These are phyloP conservation scores for Aspergillus sclerotialis DNA, from an alignment of 2,329 filamentous ascomycete species.

Conservation along the genomic window DNA sequence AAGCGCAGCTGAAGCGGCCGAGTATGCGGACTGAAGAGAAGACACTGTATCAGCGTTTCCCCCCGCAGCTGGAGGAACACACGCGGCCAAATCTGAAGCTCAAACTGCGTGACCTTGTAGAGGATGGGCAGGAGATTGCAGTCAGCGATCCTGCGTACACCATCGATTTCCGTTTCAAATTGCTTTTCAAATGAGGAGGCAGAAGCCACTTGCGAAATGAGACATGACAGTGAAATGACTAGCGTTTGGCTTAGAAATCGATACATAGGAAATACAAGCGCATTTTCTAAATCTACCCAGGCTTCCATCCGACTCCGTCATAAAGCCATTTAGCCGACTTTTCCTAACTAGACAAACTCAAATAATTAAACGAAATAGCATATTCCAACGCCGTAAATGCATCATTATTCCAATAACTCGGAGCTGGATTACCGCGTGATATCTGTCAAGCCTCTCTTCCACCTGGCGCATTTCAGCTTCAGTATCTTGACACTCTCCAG, in stretches of 20 bases:
- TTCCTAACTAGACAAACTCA: slow-evolving; percentile 28
- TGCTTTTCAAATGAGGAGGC: slow-evolving; percentile 39
- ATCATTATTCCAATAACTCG: slow-evolving; percentile 16
- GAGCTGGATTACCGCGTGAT: slow-evolving; percentile 28
- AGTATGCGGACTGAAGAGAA: slow-evolving; percentile 73
- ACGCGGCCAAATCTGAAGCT: slow-evolving; percentile 75
- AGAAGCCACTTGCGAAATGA: slow-evolving; percentile 2
- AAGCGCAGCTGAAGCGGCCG: slow-evolving; percentile 89
- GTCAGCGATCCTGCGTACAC: slow-evolving; percentile 87
- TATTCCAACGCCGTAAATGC: slow-evolving; percentile 35
- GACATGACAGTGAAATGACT: slow-evolving; percentile 7
- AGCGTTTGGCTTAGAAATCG: slow-evolving; percentile 8
- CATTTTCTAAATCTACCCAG: slow-evolving; percentile 21
- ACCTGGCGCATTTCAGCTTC: slow-evolving; percentile 66
- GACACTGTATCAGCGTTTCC: slow-evolving; percentile 84
- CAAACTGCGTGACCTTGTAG: slow-evolving; percentile 69
- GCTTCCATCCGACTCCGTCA: slow-evolving; percentile 25
- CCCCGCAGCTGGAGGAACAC: slow-evolving; percentile 72
- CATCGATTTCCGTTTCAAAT: slow-evolving; percentile 59
- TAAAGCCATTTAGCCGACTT: slow-evolving; percentile 25
- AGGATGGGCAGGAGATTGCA: slow-evolving; percentile 79
- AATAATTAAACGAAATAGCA: slow-evolving; percentile 17
- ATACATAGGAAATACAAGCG: slow-evolving; percentile 14
- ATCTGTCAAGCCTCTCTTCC: slow-evolving; percentile 40
- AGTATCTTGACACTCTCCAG: slow-evolving; percentile 78